Percentiles rank a stretch among this genome's conserved stretches.
These are phyloP conservation scores for Trypanosoma brucei DNA, from an alignment of 208 protist species.

Conservation along the genomic window DNA sequence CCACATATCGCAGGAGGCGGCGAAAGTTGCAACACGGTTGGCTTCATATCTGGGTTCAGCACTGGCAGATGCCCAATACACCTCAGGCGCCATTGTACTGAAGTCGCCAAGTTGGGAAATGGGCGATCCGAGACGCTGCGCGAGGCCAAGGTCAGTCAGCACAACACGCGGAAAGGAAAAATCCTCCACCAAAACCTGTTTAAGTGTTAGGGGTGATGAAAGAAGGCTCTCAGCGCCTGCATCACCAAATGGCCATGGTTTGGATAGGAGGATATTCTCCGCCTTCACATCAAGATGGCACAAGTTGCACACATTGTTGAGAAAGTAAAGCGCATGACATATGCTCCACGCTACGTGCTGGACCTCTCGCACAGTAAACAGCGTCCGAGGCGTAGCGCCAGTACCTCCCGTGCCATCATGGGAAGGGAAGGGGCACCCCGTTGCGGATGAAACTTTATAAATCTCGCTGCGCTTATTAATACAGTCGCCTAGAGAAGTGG, in stretches of 20 bases:
- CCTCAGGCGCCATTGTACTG: conserved; percentile 34
- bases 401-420: not conserved
- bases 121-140: conserved; percentile 17
- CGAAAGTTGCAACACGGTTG: conserved; percentile 5
- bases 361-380: conserved; percentile 20
- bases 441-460: not conserved
- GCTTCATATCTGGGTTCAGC: not conserved
- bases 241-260: not conserved
- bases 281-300: conserved; percentile 37
- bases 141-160: conserved; percentile 28
- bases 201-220: not conserved
- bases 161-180: conserved; percentile 11
- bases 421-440: not conserved
- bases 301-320: conserved; percentile 8
- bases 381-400: not conserved
- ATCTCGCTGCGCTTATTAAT: conserved; percentile 4
- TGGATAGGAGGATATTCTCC: conserved; percentile 31
- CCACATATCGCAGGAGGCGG: conserved; percentile 18
- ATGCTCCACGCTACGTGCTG: conserved; percentile 23
- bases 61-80: conserved; percentile 13
- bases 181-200: not conserved
- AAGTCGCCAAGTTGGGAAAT: conserved; percentile 37
- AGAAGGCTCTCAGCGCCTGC: not conserved
- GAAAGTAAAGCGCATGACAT: conserved; percentile 16
- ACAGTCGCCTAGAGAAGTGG: conserved; percentile 11